A percentile compares a stretch with the other conserved stretches of the same genome.
phyloP scores from a whole-genome alignment of 2,329 filamentous ascomycete species.

The Neonectria hederae region DNA sequence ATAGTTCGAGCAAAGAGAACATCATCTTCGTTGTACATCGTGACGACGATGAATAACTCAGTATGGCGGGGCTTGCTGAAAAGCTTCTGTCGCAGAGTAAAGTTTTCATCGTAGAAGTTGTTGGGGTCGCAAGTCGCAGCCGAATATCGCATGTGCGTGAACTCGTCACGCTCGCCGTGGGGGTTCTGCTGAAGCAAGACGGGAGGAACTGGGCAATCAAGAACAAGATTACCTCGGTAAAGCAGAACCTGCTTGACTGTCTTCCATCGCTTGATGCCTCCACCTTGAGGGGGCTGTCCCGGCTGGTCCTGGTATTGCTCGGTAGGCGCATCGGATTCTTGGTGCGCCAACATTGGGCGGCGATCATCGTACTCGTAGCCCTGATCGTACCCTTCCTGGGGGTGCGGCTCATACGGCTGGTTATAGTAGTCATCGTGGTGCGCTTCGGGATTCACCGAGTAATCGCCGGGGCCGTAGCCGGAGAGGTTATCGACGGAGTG shows the following conservation, averaged over 20 bases:
- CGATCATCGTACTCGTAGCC: conserved; percentile 78
- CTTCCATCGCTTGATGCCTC: conserved; percentile 85
- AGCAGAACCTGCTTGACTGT: conserved; percentile 98
- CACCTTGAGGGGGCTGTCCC: conserved; percentile 49
- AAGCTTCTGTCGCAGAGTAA: conserved; percentile 88
- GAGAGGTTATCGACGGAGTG: conserved; percentile 64
- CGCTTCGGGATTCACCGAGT: conserved; percentile 81
- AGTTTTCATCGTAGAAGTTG: conserved; percentile 88
- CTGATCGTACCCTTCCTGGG: conserved; percentile 67
- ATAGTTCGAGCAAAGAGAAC: conserved; percentile 94
- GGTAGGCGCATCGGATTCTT: conserved; percentile 56
- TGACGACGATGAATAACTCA: conserved; percentile 94
- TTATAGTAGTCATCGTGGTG: conserved; percentile 91
- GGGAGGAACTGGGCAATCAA: conserved; percentile 95
- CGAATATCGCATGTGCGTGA: conserved; percentile 92
- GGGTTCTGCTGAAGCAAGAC: conserved; percentile 86
- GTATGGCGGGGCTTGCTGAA: conserved; percentile 94
- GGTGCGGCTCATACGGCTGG: conserved; percentile 79
- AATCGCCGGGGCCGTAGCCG: conserved; percentile 67
- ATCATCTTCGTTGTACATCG: conserved; percentile 99
- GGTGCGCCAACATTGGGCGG: conserved; percentile 78
- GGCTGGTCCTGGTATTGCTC: conserved; percentile 59
- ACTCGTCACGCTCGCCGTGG: conserved; percentile 91
- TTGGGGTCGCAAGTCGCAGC: conserved; percentile 93
- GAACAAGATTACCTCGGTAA: conserved; percentile 94